phyloP scores from a whole-genome alignment of 2,329 filamentous ascomycete species.

The Colletotrichum zoysiae region DNA sequence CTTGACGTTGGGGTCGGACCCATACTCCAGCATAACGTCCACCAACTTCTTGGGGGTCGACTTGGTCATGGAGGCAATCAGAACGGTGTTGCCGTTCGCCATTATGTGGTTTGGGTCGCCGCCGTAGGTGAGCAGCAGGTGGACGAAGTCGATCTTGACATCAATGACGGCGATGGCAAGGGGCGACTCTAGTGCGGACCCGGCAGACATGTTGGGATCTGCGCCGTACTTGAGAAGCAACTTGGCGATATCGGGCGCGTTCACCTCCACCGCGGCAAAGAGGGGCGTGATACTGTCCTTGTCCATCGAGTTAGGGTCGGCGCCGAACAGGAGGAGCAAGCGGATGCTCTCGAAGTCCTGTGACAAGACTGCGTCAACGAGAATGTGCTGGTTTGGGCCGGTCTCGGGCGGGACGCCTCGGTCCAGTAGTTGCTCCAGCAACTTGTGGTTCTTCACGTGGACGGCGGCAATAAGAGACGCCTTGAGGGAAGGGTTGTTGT shows the following conservation, averaged over 20 bases:
- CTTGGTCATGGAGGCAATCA: constrained; percentile 72
- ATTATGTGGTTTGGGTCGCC: constrained; percentile 68
- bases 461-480: constrained; percentile 66
- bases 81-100: constrained; percentile 69
- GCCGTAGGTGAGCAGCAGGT: constrained; percentile 72
- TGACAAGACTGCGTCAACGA: constrained; percentile 65
- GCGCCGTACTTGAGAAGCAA: constrained; percentile 75
- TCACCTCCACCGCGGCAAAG: constrained; percentile 62
- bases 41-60: constrained; percentile 66
- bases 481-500: constrained; percentile 58
- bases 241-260: constrained; percentile 68
- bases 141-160: constrained; percentile 68
- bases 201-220: constrained; percentile 65
- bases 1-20: constrained; percentile 69
- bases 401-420: constrained; percentile 67
- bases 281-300: constrained; percentile 64
- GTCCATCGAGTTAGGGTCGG: constrained; percentile 66
- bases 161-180: constrained; percentile 63
- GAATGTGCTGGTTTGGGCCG: constrained; percentile 58
- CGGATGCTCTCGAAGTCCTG: constrained; percentile 67
- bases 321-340: constrained; percentile 68
- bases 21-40: constrained; percentile 71
- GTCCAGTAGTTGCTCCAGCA: constrained; percentile 69
- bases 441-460: constrained; percentile 67
- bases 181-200: constrained; percentile 66